A percentile compares a stretch with the other conserved stretches of the same genome.
These are phyloP conservation scores for Spergularia marina DNA, from an alignment of 148 eudicot species.

Conservation along the genomic window DNA sequence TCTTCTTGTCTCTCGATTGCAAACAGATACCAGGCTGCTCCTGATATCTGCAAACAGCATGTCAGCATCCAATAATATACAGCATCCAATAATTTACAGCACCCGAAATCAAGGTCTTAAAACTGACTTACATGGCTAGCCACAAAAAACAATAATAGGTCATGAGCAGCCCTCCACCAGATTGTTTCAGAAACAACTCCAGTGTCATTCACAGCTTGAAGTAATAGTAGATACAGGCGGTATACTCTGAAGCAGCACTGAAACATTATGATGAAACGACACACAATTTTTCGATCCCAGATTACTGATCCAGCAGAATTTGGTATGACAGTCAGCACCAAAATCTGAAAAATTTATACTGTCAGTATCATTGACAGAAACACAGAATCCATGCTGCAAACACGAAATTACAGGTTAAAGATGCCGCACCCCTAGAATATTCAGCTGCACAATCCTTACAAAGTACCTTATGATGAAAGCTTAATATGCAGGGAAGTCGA, in stretches of 20 bases:
- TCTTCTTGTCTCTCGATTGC: conserved; percentile 48
- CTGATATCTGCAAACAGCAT: conserved; percentile 37
- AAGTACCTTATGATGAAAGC: too few relatives aligned
- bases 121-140: conserved; percentile 45
- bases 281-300: conserved; percentile 35
- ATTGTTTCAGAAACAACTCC: conserved; percentile 37
- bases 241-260: conserved; percentile 39
- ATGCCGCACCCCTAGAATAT: too few relatives aligned
- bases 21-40: conserved; percentile 56
- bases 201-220: conserved; percentile 38
- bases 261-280: conserved; percentile 40
- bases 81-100: background rate
- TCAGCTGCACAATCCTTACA: too few relatives aligned
- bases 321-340: conserved; percentile 55
- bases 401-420: too few relatives aligned
- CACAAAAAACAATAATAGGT: conserved; percentile 40
- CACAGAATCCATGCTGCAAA: too few relatives aligned
- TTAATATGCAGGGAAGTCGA: too few relatives aligned
- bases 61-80: background rate
- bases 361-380: too few relatives aligned
- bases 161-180: conserved; percentile 46
- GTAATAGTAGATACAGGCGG: conserved; percentile 33
- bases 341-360: conserved; percentile 29
- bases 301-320: conserved; percentile 28
- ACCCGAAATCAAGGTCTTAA: background rate